A percentile compares a stretch with the other conserved stretches of the same genome.
Evolutionary conservation across 495 filamentous ascomycete genomes (phyloP).

Genomic region (Penicillium goetzii): DNA sequence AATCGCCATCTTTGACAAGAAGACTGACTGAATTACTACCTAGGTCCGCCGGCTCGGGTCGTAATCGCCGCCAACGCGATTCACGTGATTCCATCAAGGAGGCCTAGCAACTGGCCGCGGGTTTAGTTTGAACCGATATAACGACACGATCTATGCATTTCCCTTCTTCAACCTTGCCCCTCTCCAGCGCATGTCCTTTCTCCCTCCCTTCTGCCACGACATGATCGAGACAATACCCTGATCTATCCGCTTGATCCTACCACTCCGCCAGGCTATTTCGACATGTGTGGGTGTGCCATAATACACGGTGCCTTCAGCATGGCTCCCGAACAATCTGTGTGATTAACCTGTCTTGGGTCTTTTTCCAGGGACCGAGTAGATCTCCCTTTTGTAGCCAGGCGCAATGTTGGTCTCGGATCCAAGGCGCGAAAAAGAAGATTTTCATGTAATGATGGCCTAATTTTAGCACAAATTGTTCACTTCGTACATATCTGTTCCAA

Average conservation of each 20-base stretch:
- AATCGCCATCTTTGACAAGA: not conserved
- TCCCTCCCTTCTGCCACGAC: constrained; percentile 27
- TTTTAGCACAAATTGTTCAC: constrained; percentile 10
- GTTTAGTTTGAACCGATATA: constrained; percentile 29
- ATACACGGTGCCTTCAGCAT: constrained; percentile 23
- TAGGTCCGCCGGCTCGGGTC: constrained; percentile 47
- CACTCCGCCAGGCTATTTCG: constrained; percentile 20
- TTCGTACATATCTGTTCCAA: not conserved
- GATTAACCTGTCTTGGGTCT: constrained; percentile 8
- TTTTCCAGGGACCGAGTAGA: constrained; percentile 13
- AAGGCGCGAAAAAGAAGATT: constrained; percentile 22
- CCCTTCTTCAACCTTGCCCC: constrained; percentile 25
- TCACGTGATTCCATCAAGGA: constrained; percentile 28
- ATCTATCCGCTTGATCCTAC: constrained; percentile 32
- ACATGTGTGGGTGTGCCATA: constrained; percentile 20
- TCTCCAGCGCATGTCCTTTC: constrained; percentile 30
- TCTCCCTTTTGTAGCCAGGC: constrained; percentile 15
- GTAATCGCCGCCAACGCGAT: constrained; percentile 41
- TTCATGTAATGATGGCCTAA: constrained; percentile 31
- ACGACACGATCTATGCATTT: constrained; percentile 38
- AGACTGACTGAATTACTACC: constrained; percentile 15
- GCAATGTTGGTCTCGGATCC: constrained; percentile 5
- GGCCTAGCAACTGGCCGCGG: constrained; percentile 24
- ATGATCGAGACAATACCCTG: constrained; percentile 39
- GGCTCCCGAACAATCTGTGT: constrained; percentile 18